These are phyloP conservation scores for Tilletia caries DNA, from an alignment of 1,284 basidiomycete species.

Conservation along the genomic window DNA sequence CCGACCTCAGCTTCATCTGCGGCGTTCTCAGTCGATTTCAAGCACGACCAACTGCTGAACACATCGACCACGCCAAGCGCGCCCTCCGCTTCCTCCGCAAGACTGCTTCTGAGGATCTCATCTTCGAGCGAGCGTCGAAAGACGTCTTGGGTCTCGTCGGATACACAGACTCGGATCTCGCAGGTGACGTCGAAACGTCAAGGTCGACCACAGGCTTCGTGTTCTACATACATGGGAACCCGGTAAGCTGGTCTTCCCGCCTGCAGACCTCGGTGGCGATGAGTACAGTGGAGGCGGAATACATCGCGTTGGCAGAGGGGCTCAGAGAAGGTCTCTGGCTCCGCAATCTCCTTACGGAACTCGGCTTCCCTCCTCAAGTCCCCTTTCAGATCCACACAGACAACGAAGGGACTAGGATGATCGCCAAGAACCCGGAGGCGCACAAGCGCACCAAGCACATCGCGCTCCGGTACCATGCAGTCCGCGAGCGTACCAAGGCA, in stretches of 20 bases:
- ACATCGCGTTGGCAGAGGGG: constrained; percentile 3
- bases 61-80: neutral
- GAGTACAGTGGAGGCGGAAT: neutral
- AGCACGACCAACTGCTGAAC: neutral
- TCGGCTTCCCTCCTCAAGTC: neutral
- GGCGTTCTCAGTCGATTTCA: neutral
- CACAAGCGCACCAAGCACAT: neutral
- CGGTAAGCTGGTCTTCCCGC: neutral
- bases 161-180: neutral
- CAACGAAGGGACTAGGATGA: neutral
- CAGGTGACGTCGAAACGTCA: neutral
- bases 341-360: neutral
- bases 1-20: neutral
- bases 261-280: neutral
- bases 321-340: neutral
- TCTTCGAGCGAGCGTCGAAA: neutral
- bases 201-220: neutral
- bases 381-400: neutral
- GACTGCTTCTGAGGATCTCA: neutral
- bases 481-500: neutral
- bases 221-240: neutral
- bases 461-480: neutral
- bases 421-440: neutral
- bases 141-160: neutral
- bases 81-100: neutral